Base-by-base conservation (phyloP, 2,329 filamentous ascomycete genomes). In the Pseudocercospora vitis region DNA sequence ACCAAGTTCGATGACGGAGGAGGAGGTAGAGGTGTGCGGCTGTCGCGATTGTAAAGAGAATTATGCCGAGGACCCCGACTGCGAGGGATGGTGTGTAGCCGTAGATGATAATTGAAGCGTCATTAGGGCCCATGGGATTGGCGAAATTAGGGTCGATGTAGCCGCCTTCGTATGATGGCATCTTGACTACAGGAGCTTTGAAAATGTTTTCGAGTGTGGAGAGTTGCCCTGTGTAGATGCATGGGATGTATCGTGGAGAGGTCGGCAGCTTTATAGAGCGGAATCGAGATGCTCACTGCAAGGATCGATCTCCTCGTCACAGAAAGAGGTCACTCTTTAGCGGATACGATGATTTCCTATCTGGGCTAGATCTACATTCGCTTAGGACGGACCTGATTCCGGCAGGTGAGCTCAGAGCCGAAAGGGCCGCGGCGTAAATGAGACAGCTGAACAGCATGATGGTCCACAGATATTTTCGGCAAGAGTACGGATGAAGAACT, bases 101-200 rank as follows among this genome's bases (percentile, higher is more conserved):
- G 61, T 78, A 79, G 52, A 78, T 78, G 57, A 79, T 76, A 44
- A 79, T 68, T n/a, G 71, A 67, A 1, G 76, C 76, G 62, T 81
- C 76, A 63, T 73, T 72, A 1, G 69, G 60, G 3, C 73, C 73
- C 32, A 71, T 70, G 7, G 77, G 78, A 42, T 76, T 78, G 35
- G 78, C 76, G 52, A 78, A 81, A 65, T 77, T 73, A 28, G 78
- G 79, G 61, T 82, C 78, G 51, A 79, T 67, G 47, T 78, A 81
- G 58, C 76, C 68, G 7, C 49, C 39, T 39, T 39, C 12, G 35
- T 39, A 39, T 18, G 35, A 39, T n/a, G n/a, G n/a, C 35, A 39
- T 39, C 11, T 29, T 29, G 26, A 29, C 6, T 6, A 29, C 6
- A 29, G 26, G 26, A 29, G 6, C 11, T 29, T 11, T 29, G 26